These are phyloP conservation scores for Mycena filopes DNA, from an alignment of 768 basidiomycete species.

Conservation along the genomic window DNA sequence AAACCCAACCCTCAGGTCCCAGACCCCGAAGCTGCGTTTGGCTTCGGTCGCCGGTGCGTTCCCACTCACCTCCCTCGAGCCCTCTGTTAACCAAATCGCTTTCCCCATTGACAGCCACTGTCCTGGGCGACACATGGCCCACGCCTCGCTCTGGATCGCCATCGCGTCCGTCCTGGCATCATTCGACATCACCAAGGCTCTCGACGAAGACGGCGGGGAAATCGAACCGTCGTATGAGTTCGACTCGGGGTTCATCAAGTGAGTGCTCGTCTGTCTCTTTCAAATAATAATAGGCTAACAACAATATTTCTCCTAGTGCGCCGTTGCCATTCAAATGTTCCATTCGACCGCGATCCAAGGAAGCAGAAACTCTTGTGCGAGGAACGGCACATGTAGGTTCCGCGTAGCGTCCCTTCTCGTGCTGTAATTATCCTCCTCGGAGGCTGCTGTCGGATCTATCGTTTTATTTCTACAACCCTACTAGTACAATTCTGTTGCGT, in stretches of 20 bases:
- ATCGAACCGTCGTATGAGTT: slow-evolving; percentile 13
- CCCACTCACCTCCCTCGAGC: too few species aligned
- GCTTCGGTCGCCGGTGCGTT: not conserved
- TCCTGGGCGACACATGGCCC: slow-evolving; percentile 9
- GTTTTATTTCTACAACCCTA: too few species aligned
- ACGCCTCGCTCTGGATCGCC: slow-evolving; percentile 5
- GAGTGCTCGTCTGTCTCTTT: too few species aligned
- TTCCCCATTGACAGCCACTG: not conserved
- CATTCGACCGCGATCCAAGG: not conserved
- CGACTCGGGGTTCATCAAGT: slow-evolving; percentile 8
- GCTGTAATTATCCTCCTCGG: too few species aligned
- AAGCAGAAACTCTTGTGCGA: not conserved
- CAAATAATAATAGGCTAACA: too few species aligned
- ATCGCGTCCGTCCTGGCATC: slow-evolving; percentile 5
- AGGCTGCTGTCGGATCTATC: too few species aligned
- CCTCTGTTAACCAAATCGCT: too few species aligned
- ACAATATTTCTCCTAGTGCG: not conserved
- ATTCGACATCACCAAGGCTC: slow-evolving; percentile 10
- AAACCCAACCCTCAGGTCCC: not conserved
- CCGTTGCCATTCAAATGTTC: not conserved
- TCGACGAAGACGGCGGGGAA: not conserved
- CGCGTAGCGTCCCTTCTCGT: too few species aligned
- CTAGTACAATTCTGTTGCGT: too few species aligned
- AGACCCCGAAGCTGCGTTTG: not conserved
- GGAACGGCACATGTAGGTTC: not conserved